Base-by-base conservation (phyloP, 2,329 filamentous ascomycete genomes). In the Colletotrichum sublineola region DNA sequence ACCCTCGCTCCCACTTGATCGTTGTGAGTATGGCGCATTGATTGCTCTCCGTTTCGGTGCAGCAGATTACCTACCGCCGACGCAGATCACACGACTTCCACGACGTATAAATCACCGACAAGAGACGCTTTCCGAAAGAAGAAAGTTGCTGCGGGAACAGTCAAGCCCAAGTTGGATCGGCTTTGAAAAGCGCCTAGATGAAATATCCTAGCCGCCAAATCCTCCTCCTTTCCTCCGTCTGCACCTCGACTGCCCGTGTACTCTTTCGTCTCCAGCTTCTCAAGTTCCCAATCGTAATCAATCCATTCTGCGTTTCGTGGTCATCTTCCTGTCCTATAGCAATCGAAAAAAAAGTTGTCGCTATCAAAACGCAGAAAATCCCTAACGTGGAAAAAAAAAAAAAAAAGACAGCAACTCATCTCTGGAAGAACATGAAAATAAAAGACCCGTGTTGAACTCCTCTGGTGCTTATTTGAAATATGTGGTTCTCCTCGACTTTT, bases 401-500 rank as follows among this genome's bases (percentile, higher is more conserved):
- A 9, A 66, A 55, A 70, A 44, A 46, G 3, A 53, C 42, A n/a
- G 24, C 31, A 61, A 29, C 20, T 18, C 53, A 14, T 73, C 46
- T 71, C 40, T 67, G 42, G 57, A 7, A 60, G 57, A 29, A 55
- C 52, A 24, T 40, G 40, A 42, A 63, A 44, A 18, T 44, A 63
- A n/a, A 50, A 71, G 50, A 73, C 71, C 63, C 58, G 67, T 73
- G 67, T 73, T 73, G 67, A 71, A 73, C 71, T 68, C 71, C 71
- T 62, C 66, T 63, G 62, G 52, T 67, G 55, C 65, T 69, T 63
- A 63, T 55, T 55, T 53, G 33, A 15, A 12, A 7, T 46, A 44
- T 62, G 42, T 63, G 38, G 50, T 24, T 67, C 61, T 65, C 70
- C 61, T 60, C 48, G 55, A 60, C 46, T 31, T 61, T 56, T 48